Percentiles rank a stretch among this genome's conserved stretches.
phyloP scores from a whole-genome alignment of 495 filamentous ascomycete species.

The Penicillium waksmanii region DNA sequence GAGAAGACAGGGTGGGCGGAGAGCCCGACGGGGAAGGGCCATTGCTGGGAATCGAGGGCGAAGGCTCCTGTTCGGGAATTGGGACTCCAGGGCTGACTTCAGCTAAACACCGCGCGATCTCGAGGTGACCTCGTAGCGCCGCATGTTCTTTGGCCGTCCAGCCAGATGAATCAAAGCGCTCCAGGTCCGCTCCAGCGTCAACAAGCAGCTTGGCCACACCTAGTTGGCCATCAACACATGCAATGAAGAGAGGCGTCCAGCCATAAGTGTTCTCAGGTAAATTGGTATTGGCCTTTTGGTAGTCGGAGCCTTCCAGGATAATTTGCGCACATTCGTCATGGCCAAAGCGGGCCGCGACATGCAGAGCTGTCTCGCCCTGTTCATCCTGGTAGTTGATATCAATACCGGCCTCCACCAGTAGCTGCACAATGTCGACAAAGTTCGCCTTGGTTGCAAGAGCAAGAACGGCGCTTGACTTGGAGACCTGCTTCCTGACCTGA shows the following conservation, averaged over 20 bases:
- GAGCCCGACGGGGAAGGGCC: slow-evolving; percentile 49
- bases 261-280: slow-evolving; percentile 81
- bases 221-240: slow-evolving; percentile 83
- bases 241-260: slow-evolving; percentile 93
- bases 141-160: slow-evolving; percentile 97
- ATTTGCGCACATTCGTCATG: slow-evolving; percentile 78
- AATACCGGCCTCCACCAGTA: slow-evolving; percentile 87
- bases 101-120: slow-evolving; percentile 71
- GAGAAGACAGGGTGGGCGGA: slow-evolving; percentile 49
- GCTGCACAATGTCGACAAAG: slow-evolving; percentile 76
- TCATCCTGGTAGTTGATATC: slow-evolving; percentile 94
- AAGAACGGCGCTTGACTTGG: slow-evolving; percentile 87
- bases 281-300: slow-evolving; percentile 75
- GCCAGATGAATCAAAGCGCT: slow-evolving; percentile 77
- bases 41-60: slow-evolving; percentile 36
- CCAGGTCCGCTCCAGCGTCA: slow-evolving; percentile 72
- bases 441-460: slow-evolving; percentile 86
- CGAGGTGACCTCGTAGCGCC: slow-evolving; percentile 80
- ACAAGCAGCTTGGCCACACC: slow-evolving; percentile 77
- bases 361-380: slow-evolving; percentile 90
- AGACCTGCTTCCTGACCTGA: slow-evolving; percentile 65
- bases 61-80: slow-evolving; percentile 38
- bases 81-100: slow-evolving; percentile 49
- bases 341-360: slow-evolving; percentile 88
- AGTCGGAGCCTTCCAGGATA: slow-evolving; percentile 67